Evolutionary conservation across 2,329 filamentous ascomycete species (phyloP), one percentile per base, ranked within the genome.

Genomic region (Xylogone sp.): DNA sequence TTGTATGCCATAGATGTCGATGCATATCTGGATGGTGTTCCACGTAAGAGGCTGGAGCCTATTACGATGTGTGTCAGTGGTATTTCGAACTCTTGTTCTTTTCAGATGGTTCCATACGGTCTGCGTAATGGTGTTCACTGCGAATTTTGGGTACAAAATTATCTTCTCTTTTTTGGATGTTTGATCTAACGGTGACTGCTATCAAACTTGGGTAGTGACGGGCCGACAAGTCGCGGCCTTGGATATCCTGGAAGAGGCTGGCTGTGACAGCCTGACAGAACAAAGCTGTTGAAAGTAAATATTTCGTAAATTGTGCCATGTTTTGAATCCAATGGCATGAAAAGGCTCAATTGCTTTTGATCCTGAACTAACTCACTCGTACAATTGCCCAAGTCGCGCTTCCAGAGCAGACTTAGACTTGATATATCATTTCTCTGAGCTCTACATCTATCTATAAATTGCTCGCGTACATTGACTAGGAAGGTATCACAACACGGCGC

Each of bases 1-100:
- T 49, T 57, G 21, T 59, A 59, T 21, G 31, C 52, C 49, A 56
- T 53, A n/a, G 46, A 48, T 2, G 55, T 59, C 3, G 51, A 56
- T 22, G 55, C 55, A 27, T 53, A 51, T 18, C 53, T 46, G 5
- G 51, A 49, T 20, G 46, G 34, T 24, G 42, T 18, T 22, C 55
- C 53, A 27, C 39, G 42, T 21, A 56, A 29, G 20, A 53, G 48
- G 2, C 55, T 48, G 10, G 45, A 21, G 31, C 56, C 45, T 43
- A 7, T 6, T 31, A 21, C 18, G 22, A 3, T 24, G 2, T 9
- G n/a, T 39, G n/a, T n/a, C n/a, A n/a, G n/a, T n/a, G n/a, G n/a
- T 7, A 16, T 39, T 39, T 39, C n/a, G 8, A 16, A 4, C n/a
- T 27, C 24, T 6, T 5, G 24, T 27, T 27, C 10, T 10, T 27